Conservation (phyloP, 2,329 filamentous ascomycete genomes). For the Emericellopsis atlantica region DNA sequence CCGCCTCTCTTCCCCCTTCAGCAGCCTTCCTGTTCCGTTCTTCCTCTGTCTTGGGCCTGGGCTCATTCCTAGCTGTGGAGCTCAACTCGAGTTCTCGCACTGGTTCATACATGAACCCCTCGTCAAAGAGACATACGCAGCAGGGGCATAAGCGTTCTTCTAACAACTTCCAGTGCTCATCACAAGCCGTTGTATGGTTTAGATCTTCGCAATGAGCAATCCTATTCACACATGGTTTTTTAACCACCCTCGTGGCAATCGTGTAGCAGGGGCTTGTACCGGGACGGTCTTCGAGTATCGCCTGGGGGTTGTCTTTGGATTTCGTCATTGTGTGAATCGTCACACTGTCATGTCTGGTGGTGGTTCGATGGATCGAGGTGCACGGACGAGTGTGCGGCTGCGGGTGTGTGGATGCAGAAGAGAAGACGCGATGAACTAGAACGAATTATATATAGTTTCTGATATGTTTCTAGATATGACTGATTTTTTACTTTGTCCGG, state of each 20-base stretch:
- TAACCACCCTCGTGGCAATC: conserved; percentile 1
- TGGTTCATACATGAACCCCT: conserved; percentile 2
- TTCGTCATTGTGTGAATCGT: conserved; percentile 1
- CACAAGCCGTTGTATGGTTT: conserved; percentile 1
- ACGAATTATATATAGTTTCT: not conserved
- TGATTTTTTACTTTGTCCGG: not conserved
- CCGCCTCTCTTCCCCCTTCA: not conserved
- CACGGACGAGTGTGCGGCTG: not conserved
- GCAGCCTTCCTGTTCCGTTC: not conserved
- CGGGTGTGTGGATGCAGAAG: not conserved
- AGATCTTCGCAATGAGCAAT: conserved; percentile 3
- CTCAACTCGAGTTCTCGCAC: conserved; percentile 1
- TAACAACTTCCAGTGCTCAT: conserved; percentile 2
- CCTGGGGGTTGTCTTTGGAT: not conserved
- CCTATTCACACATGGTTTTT: conserved; percentile 1
- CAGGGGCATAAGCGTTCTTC: conserved; percentile 2
- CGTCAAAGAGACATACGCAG: conserved; percentile 2
- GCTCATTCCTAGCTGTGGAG: not conserved
- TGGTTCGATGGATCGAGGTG: not conserved
- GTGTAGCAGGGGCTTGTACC: conserved; percentile 1
- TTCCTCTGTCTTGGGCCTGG: not conserved
- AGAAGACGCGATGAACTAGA: not conserved
- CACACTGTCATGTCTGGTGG: not conserved
- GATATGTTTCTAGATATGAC: not conserved
- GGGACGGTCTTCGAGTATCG: not conserved